These are phyloP conservation scores for Stemphylium vesicarium DNA, from an alignment of 2,329 filamentous ascomycete genomes.

Conservation along the genomic window DNA sequence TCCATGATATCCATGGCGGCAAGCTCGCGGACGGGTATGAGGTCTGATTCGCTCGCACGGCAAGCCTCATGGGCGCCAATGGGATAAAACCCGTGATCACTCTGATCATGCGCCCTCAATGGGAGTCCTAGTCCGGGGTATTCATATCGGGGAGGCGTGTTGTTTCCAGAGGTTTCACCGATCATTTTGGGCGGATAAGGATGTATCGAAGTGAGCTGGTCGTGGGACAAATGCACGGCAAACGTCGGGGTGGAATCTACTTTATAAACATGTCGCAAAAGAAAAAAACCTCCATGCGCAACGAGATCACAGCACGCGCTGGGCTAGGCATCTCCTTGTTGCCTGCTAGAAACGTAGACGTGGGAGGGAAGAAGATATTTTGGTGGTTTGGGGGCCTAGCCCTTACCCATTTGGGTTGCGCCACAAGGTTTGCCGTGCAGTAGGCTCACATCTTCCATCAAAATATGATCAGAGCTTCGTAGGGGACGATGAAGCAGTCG, in stretches of 20 bases:
- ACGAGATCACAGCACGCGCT: background rate
- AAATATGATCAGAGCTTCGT: too few relatives aligned
- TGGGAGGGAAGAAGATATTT: background rate
- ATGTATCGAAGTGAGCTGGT: background rate
- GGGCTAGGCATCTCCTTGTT: background rate
- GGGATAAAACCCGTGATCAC: slow-evolving; percentile 12
- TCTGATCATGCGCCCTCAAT: slow-evolving; percentile 7
- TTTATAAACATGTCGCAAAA: background rate
- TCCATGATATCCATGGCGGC: slow-evolving; percentile 51
- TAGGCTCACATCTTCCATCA: too few relatives aligned
- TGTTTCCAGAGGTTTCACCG: background rate
- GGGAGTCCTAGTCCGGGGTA: slow-evolving; percentile 31
- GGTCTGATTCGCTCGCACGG: slow-evolving; percentile 4
- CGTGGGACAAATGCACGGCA: background rate
- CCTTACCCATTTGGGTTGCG: too few relatives aligned
- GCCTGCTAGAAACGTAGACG: background rate
- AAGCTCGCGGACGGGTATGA: slow-evolving; percentile 46
- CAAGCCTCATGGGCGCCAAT: slow-evolving; percentile 23
- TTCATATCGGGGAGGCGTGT: background rate
- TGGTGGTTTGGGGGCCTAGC: background rate
- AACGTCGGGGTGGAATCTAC: background rate
- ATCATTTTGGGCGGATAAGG: background rate
- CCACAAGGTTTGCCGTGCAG: too few relatives aligned
- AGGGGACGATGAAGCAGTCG: too few relatives aligned
- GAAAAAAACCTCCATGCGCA: too few relatives aligned